Evolutionary conservation across 495 filamentous ascomycete genomes (phyloP).

Genomic region (Aspergillus sclerotioniger): DNA sequence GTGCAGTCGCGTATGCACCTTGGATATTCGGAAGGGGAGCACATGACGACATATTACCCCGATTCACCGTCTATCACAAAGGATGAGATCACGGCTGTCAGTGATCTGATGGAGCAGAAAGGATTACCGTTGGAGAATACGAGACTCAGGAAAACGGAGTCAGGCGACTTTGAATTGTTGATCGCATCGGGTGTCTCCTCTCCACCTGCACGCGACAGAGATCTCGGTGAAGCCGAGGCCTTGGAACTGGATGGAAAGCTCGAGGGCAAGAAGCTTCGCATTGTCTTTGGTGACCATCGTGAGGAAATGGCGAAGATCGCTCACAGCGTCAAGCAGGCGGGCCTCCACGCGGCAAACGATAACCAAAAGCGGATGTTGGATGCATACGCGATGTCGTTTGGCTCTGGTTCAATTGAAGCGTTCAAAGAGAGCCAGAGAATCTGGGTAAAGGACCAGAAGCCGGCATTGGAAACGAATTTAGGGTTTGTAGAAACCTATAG

Average conservation of each 20-base stretch:
- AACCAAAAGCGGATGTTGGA: slow-evolving; percentile 82
- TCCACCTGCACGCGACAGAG: slow-evolving; percentile 59
- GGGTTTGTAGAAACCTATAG: slow-evolving; percentile 97
- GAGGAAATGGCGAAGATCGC: slow-evolving; percentile 80
- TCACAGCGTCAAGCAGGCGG: slow-evolving; percentile 66
- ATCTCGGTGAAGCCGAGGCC: slow-evolving; percentile 63
- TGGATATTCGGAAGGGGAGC: slow-evolving; percentile 77
- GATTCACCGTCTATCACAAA: slow-evolving; percentile 82
- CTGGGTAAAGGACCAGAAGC: slow-evolving; percentile 92
- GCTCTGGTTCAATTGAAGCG: slow-evolving; percentile 76
- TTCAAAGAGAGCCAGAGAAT: slow-evolving; percentile 88
- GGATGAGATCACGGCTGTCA: slow-evolving; percentile 71
- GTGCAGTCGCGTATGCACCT: slow-evolving; percentile 72
- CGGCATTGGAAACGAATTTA: slow-evolving; percentile 84
- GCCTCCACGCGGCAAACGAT: slow-evolving; percentile 75
- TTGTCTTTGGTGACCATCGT: slow-evolving; percentile 82
- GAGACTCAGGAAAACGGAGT: slow-evolving; percentile 69
- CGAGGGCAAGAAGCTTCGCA: slow-evolving; percentile 66
- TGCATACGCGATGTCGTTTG: slow-evolving; percentile 81
- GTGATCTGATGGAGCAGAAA: slow-evolving; percentile 72
- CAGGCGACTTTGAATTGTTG: slow-evolving; percentile 73
- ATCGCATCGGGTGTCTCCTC: slow-evolving; percentile 70
- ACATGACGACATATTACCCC: slow-evolving; percentile 92
- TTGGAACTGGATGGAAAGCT: slow-evolving; percentile 63
- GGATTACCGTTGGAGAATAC: slow-evolving; percentile 82